Evolutionary conservation across 176 grass and related monocot species (phyloP), one percentile per base, ranked within the genome.

Genomic region (Saccharum spontaneum): DNA sequence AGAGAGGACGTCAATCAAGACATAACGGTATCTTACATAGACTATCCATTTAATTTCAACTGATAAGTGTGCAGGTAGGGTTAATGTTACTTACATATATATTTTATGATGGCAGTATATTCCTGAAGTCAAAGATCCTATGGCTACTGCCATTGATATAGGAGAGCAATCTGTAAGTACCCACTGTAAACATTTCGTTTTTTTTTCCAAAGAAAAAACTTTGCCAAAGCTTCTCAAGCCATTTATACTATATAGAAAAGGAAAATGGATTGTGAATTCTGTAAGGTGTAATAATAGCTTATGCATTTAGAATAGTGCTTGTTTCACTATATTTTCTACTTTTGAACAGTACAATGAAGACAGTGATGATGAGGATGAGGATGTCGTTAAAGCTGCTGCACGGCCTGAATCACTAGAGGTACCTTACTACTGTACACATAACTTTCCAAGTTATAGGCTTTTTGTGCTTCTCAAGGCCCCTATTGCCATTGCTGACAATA

Each of bases 61-160:
- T 49, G 46, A 79, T 67, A 41, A 15, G n/a, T 67, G 40, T 49
- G 63, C 7, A 44, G 38, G 16, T 74, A 20, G 24, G 4, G 3
- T 41, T 77, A 59, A 13, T 28, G 46, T n/a, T 54, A 46, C 73
- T 46, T 61, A 69, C 69, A 76, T 69, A 84, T 75, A 40, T 77
- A 45, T 74, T 48, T 79, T 37, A 69, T 88, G 60, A 46, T 87
- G 55, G 46, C 86, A 86, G 87, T 94, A 95, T 90, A 87, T 94
- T 89, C 89, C 84, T 75, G 89, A 87, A 87, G 79, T 87, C 60
- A 90, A 86, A 87, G 97, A 90, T 90, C 89, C 93, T 30, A 88
- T 95, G 91, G 87, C 91, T 74, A 90, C 75, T 83, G 97, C 97
- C 83, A 90, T 99, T 87, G 97, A 96, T 92, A 99, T 99, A 46